Evolutionary conservation across 208 protist genomes (phyloP).

Genomic region (Perkinsela sp.): DNA sequence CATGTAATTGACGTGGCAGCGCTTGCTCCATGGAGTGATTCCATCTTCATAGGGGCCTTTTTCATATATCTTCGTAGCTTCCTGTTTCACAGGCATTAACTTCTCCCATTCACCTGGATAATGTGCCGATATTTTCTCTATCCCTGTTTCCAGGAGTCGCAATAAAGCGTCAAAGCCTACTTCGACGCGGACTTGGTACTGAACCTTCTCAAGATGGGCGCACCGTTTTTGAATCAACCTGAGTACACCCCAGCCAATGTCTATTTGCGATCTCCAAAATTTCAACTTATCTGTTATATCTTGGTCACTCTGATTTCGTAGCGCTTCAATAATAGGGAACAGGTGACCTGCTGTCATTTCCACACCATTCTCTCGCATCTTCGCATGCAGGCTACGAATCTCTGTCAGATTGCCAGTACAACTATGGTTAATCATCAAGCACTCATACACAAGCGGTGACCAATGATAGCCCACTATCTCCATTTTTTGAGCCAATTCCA

Average conservation of each 20-base stretch:
- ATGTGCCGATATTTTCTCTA: neutral
- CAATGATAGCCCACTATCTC: slow-evolving; percentile 53
- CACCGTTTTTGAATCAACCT: neutral
- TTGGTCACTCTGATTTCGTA: slow-evolving; percentile 7
- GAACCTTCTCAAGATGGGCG: neutral
- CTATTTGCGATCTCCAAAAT: neutral
- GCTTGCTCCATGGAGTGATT: neutral
- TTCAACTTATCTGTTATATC: neutral
- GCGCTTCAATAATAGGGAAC: slow-evolving; percentile 35
- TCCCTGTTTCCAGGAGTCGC: neutral
- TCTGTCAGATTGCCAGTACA: slow-evolving; percentile 36
- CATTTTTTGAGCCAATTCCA: slow-evolving; percentile 57
- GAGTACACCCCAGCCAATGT: neutral
- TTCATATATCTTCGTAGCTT: neutral
- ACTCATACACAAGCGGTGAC: slow-evolving; percentile 40
- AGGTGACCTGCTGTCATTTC: slow-evolving; percentile 24
- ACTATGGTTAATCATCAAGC: slow-evolving; percentile 38
- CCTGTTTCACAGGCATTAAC: neutral
- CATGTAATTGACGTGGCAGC: neutral
- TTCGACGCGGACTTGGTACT: neutral
- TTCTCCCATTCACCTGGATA: neutral
- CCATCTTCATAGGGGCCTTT: neutral
- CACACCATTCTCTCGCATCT: slow-evolving; percentile 46
- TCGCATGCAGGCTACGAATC: slow-evolving; percentile 28
- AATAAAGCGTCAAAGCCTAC: neutral